Percentiles rank a stretch among this genome's conserved stretches.
Conservation (phyloP, 139 green algal species). For the Microglena sp. region DNA sequence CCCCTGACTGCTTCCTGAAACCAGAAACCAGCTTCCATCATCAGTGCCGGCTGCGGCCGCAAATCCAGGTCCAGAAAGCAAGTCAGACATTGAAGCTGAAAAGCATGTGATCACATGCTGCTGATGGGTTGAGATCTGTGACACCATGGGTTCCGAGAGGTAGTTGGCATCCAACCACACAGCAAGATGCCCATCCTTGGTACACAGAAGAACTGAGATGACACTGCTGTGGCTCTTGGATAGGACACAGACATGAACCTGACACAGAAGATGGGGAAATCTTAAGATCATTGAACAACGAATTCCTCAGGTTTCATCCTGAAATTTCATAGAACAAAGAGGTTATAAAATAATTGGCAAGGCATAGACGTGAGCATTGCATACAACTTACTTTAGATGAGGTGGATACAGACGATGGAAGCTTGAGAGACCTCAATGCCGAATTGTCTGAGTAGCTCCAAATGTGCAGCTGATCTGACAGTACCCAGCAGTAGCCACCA, state of each 20-base stretch:
- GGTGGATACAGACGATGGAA: not conserved
- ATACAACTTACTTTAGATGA: too few relatives aligned
- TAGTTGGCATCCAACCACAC: constrained; percentile 28
- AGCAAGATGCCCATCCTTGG: constrained; percentile 8
- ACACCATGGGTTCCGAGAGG: constrained; percentile 11
- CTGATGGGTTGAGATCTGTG: not conserved
- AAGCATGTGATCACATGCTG: not conserved
- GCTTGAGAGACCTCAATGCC: not conserved
- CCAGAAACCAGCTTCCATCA: constrained; percentile 19
- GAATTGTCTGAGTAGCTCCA: not conserved
- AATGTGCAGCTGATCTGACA: not conserved
- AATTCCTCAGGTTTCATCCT: too few relatives aligned
- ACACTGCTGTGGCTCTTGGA: not conserved
- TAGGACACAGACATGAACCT: not conserved
- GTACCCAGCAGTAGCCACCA: constrained; percentile 2
- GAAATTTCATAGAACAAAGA: too few relatives aligned
- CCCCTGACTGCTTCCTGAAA: constrained; percentile 9
- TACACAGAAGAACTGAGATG: constrained; percentile 15
- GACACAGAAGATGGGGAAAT: too few relatives aligned
- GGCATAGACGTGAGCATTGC: too few relatives aligned
- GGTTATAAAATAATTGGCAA: too few relatives aligned
- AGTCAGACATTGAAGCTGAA: constrained; percentile 4
- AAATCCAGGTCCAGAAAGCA: constrained; percentile 9
- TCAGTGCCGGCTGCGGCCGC: constrained; percentile 9
- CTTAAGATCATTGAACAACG: too few relatives aligned